Evolutionary conservation across 1,284 basidiomycete genomes (phyloP).

Genomic region (Earliella scabrosa): DNA sequence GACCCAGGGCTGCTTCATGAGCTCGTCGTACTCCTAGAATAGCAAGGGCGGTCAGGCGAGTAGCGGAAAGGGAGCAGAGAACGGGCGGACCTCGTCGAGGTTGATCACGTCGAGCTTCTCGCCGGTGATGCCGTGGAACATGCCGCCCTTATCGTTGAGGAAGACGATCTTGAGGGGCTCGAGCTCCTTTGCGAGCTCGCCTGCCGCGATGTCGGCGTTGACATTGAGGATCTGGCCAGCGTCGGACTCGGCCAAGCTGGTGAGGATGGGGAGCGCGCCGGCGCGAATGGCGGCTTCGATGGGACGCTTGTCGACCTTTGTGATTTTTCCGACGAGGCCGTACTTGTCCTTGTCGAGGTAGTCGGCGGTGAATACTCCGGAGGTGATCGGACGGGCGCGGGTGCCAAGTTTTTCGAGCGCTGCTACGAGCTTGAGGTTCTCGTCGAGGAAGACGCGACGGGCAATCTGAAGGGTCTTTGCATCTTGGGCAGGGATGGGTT

Average conservation of each 20-base stretch:
- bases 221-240: conserved; percentile 97
- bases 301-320: conserved; percentile 90
- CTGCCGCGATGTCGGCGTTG: conserved; percentile 96
- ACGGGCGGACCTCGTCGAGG: conserved; percentile 81
- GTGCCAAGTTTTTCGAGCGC: conserved; percentile 93
- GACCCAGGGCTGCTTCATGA: conserved; percentile 99
- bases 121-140: conserved; percentile 96
- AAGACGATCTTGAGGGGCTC: conserved; percentile 99
- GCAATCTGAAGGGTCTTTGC: conserved; percentile 92
- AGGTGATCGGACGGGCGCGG: conserved; percentile 93
- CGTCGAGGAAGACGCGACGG: conserved; percentile 93
- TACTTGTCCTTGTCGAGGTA: conserved; percentile 95
- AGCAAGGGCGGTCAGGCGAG: conserved; percentile 1
- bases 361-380: conserved; percentile 94
- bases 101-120: conserved; percentile 97
- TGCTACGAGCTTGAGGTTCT: conserved; percentile 91
- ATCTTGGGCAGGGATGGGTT: conserved; percentile 50
- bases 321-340: conserved; percentile 94
- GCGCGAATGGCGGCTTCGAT: conserved; percentile 94
- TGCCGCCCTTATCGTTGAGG: conserved; percentile 97
- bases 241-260: conserved; percentile 87
- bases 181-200: conserved; percentile 93
- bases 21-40: conserved; percentile 86
- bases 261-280: conserved; percentile 92
- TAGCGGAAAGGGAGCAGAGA: background rate